Evolutionary conservation across 306 rosid genomes (phyloP), one percentile per base, ranked within the genome.

Genomic region (Vigna unguiculata): DNA sequence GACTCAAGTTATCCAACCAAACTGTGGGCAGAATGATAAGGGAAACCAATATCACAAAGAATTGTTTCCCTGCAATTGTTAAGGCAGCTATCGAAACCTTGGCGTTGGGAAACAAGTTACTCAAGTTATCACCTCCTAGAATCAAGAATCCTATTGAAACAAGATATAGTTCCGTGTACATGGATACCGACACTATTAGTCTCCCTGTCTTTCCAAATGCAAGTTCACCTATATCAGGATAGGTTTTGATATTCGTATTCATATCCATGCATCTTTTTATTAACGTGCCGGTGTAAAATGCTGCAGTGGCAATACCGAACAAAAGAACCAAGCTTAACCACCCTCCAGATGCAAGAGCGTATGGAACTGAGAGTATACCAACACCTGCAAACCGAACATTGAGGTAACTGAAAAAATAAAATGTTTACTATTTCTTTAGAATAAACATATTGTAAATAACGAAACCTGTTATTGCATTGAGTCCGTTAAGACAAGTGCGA

Each of bases 301-400:
- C 70, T 64, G 49, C 65, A 3, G 69, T 15, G 0, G 97, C 87
- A 4, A 92, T 71, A 14, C 48, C 45, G 10, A 94, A 83, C 9
- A 92, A 83, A 52, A 90, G 86, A 48, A 55, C 61, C 67, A 95
- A 72, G 81, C 91, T 95, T 48, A 90, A 24, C 96, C 96, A 95
- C 21, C 97, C 98, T 54, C 97, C 96, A 5, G 90, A 75, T 67
- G 98, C 83, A 3, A 95, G 84, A 60, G 97, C 98, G 64, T 89
- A 94, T 20, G 97, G 96, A 83, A 91, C 78, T 5, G 96, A 94
- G 1, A 89, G 83, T 54, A 94, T 84, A 51, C 97, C 98, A 60
- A 90, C 90, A 83, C 98, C 97, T 94, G 85, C 5, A 79, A 72
- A 43, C 25, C 43, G 8, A 38, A 38, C 43, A 38, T 60, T 58